Percentiles rank a stretch among this genome's conserved stretches.
Evolutionary conservation across 345 rosid species (phyloP).

Genomic region (Eucalyptus leucophloia): DNA sequence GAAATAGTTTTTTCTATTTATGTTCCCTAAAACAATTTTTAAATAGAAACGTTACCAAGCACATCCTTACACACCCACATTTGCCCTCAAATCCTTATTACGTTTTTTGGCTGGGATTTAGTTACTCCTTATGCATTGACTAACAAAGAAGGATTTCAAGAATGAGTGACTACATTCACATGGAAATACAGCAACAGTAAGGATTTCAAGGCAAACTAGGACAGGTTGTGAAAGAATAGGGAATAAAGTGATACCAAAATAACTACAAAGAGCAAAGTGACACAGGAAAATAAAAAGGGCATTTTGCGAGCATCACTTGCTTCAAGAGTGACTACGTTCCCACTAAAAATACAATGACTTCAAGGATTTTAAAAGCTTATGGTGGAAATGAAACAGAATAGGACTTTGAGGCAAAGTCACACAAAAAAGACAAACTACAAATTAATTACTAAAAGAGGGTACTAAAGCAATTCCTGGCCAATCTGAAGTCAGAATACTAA

Average conservation of each 20-base stretch:
- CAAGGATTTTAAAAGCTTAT: not conserved
- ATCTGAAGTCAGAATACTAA: not conserved
- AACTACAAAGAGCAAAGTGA: not conserved
- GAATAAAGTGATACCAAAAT: not conserved
- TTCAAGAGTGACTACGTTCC: not conserved
- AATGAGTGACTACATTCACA: not conserved
- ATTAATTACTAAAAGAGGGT: not conserved
- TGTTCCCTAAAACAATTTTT: fast-evolving
- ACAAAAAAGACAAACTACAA: not conserved
- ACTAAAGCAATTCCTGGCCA: not conserved
- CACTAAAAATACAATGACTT: not conserved
- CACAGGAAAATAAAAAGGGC: not conserved
- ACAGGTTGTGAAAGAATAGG: not conserved
- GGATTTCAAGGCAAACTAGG: not conserved
- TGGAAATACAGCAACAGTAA: not conserved
- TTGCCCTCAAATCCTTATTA: not conserved
- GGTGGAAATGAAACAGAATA: not conserved
- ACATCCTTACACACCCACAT: not conserved
- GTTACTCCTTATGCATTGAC: not conserved
- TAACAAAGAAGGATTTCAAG: not conserved
- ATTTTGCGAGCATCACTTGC: not conserved
- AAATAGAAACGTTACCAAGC: fast-evolving
- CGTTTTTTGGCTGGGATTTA: not conserved
- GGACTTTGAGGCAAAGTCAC: not conserved
- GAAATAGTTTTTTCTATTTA: no score